Base-by-base conservation (phyloP, 1,284 basidiomycete genomes). In the Ceratobasidium papillatum region DNA sequence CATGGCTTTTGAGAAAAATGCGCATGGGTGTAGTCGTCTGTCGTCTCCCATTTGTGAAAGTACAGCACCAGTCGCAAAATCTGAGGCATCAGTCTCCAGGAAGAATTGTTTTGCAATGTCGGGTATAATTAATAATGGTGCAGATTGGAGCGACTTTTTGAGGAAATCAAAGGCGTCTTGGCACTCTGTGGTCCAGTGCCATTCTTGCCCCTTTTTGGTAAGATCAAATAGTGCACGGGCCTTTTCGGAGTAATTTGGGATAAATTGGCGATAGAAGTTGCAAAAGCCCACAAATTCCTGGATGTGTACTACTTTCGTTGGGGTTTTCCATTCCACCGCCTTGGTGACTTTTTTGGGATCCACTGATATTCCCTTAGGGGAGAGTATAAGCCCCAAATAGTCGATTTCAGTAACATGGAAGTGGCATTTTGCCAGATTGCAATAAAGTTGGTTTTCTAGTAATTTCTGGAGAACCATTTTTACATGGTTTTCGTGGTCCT, bases 341-440 rank as follows among this genome's bases (percentile, higher is more conserved):
- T 78, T 71, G 4, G 77, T 30, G 1, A 83, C 72, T 76, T 83
- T 83, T 11, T 62, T 66, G 0, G 56, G 68, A 38, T 80, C 78
- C 79, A 82, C 81, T 0, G 32, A 27, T n/a, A 82, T 56, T 0
- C 79, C 79, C 7, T 47, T 32, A 27, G 61, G 43, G 3, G 36
- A 52, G 0, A 75, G 8, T 22, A 80, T 74, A 64, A 79, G 79
- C 2, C 83, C 82, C 0, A 84, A 77, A 78, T 81, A 84, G 5
- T 80, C 79, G 9, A 77, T 74, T 17, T 75, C 11, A 1, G 49
- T 22, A 3, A 64, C 25, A 61, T 76, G 56, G 76, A 81, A 82
- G 11, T 77, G 62, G 65, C 80, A 80, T 62, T 81, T 82, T 41
- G 72, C 66, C 0, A 77, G 9, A 43, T 80, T 80, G 14, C 78